These are phyloP conservation scores for Cutaneotrichosporon sp. DNA, from an alignment of 1,284 basidiomycete species.

Conservation along the genomic window DNA sequence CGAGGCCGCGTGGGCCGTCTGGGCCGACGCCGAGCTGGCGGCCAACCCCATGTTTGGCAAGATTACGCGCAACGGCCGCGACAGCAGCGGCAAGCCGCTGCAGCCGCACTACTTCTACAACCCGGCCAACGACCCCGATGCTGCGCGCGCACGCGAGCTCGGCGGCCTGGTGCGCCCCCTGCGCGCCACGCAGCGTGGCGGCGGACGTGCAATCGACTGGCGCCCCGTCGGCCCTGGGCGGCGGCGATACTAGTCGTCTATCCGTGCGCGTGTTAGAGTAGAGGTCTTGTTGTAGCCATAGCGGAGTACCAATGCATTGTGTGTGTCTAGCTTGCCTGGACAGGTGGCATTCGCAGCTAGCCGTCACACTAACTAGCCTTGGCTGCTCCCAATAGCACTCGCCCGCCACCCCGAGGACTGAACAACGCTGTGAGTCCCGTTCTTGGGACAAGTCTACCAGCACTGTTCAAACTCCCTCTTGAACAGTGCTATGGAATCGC, in stretches of 20 bases:
- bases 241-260: constrained; percentile 27
- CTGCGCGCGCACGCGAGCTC: constrained; percentile 46
- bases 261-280: neutral
- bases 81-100: constrained; percentile 51
- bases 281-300: neutral
- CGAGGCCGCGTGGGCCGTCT: constrained; percentile 45
- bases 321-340: neutral
- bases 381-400: too few relatives aligned
- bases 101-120: constrained; percentile 54
- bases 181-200: constrained; percentile 47
- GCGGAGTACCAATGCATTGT: neutral
- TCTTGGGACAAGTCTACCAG: too few relatives aligned
- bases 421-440: too few relatives aligned
- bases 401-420: too few relatives aligned
- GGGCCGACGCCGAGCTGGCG: constrained; percentile 43
- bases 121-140: constrained; percentile 48
- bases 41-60: constrained; percentile 52
- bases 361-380: too few relatives aligned
- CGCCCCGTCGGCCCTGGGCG: constrained; percentile 49
- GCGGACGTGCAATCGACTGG: constrained; percentile 54
- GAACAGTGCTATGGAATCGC: too few relatives aligned
- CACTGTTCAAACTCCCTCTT: too few relatives aligned
- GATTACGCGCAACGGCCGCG: constrained; percentile 53
- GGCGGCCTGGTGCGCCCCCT: constrained; percentile 53
- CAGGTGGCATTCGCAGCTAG: too few relatives aligned